Base-by-base conservation (phyloP, 192 early-diverging fungal species). In the Backusella tarrabulga region DNA sequence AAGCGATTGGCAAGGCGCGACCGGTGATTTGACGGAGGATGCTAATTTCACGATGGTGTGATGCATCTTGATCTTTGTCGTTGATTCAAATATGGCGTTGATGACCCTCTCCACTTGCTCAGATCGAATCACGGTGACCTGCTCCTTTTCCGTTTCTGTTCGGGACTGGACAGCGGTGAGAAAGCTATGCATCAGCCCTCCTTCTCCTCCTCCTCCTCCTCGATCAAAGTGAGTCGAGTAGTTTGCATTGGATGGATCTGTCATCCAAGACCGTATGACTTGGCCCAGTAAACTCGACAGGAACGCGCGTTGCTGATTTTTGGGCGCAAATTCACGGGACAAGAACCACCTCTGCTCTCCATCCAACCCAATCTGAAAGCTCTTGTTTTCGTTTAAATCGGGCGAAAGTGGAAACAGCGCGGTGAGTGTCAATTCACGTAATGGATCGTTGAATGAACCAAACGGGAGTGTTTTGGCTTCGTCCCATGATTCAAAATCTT, bases 361-460 rank as follows among this genome's bases (percentile, higher is more conserved):
- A 29, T 63, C 1, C 11, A 63, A 14, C 29, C 23, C 26, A 14
- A 63, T 32, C 6, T 63, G 56, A 63, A 63, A 63, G 26, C 9
- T 8, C n/a, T 8, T 11, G 9, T 63, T 14, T 23, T 63, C 56
- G 12, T 63, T 63, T 9, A 63, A 21, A 34, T 77, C 67, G 1
- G 80, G 75, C 0, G 82, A 75, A 1, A 81, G 73, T 1, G 85
- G 87, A 75, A 90, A 90, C 2, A 84, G 72, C 21, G 83, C 84
- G 26, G 74, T 78, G 0, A 90, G 70, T 0, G 79, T 77, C 32
- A 90, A 19, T 7, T 86, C 84, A 32, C 80, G 76, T 15, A 90
- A 68, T 26, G 87, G 88, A 50, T 90, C 88, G 32, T 90, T 88
- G 7, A 71, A 77, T 17, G 88, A 82, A 8, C 88, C 88, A 74